Evolutionary conservation across 768 basidiomycete genomes (phyloP).

Genomic region (Russula olivacea): DNA sequence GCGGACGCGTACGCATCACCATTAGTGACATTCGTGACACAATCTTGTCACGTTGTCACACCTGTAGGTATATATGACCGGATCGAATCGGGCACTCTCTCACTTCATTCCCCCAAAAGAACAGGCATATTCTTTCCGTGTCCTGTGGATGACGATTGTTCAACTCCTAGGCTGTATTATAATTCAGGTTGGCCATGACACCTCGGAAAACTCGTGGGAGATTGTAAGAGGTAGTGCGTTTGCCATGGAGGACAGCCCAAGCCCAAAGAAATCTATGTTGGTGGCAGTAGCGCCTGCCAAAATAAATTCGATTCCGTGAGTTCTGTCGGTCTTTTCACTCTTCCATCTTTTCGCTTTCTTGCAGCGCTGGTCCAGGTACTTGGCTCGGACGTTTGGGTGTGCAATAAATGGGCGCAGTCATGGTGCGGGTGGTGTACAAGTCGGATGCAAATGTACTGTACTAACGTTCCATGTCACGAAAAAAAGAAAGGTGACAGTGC

Average conservation of each 20-base stretch:
- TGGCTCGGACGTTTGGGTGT: not conserved
- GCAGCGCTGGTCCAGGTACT: not conserved
- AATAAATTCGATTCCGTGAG: not conserved
- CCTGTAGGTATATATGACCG: not conserved
- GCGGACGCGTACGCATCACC: conserved; percentile 14
- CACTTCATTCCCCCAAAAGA: not conserved
- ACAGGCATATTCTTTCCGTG: not conserved
- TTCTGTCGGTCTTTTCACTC: not conserved
- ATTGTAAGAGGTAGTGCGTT: not conserved
- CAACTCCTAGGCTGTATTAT: not conserved
- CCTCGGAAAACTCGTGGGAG: not conserved
- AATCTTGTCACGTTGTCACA: not conserved
- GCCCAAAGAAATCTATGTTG: not conserved
- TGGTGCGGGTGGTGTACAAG: not conserved
- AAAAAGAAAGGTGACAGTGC: not conserved
- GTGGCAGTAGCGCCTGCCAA: not conserved
- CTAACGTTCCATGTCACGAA: not conserved
- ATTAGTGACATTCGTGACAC: not conserved
- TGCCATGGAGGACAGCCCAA: not conserved
- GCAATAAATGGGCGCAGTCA: no score
- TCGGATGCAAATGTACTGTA: not conserved
- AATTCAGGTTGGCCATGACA: not conserved
- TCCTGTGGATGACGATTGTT: no score
- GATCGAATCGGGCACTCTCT: not conserved
- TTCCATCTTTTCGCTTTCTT: not conserved